Evolutionary conservation across 192 early-diverging fungal genomes (phyloP), one percentile per base, ranked within the genome.

Genomic region (Haplosporangium gracile): DNA sequence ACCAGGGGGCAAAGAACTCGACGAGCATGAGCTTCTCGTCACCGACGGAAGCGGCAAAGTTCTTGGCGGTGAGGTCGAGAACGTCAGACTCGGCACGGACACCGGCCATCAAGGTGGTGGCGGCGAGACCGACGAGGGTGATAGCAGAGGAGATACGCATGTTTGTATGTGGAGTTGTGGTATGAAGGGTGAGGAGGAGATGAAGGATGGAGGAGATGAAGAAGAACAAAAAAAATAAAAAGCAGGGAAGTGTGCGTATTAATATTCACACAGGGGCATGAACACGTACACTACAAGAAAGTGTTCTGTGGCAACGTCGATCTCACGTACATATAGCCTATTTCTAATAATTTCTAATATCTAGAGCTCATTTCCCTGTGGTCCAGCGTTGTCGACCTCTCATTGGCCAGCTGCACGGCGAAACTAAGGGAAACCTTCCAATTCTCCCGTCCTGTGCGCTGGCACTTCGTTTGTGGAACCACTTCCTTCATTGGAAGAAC

Each of bases 1-100:
- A 99, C 98, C 97, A 99, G 43, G 97, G 98, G 45, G 98, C 97
- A 89, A 93, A 99, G 90, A 99, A 99, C 90, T 99, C 95, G 75
- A 99, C 94, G 68, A 99, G 93, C 38, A 95, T 93, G 57, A 98
- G 83, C 15, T 94, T 87, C 87, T 95, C 92, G 5, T 88, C 83
- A 32, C 92, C 81, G 75, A 95, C 89, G 79, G 90, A 91, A 18
- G 83, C 78, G 18, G 90, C 74, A 88, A 98, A 98, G 80, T 82
- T 96, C 75, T 88, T 89, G n/a, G 87, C 75, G 70, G 73, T 89
- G 53, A 96, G 90, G 39, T 78, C 83, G 68, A 92, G 69, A 63
- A 95, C 95, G 70, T 94, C 92, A 34, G 88, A 89, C 16, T 82
- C 81, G 68, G 88, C 88, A 40, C 71, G 74, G 69, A 86, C 84